phyloP scores from a whole-genome alignment of 78 protist genomes.

The Dictyostelium firmibasis region DNA sequence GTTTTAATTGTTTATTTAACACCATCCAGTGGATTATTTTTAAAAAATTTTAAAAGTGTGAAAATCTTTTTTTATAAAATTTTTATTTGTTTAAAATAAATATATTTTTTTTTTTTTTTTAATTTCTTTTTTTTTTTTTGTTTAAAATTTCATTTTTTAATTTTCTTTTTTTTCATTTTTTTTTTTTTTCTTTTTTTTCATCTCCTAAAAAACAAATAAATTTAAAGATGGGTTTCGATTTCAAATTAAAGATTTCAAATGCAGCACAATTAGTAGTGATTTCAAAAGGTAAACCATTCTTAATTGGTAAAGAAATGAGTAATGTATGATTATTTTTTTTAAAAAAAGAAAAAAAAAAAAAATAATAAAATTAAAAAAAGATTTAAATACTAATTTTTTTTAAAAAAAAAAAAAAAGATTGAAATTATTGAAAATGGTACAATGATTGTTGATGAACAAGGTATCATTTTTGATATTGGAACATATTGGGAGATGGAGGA shows the following conservation, averaged over 20 bases:
- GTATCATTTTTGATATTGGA: conserved; percentile 74
- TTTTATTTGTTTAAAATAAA: no score
- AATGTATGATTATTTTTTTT: conserved; percentile 17
- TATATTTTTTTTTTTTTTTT: background rate
- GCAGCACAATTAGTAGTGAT: conserved; percentile 72
- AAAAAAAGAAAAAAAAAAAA: background rate
- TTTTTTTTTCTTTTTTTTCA: background rate
- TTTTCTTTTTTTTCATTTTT: background rate
- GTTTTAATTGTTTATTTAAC: no score
- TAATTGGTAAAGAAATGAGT: conserved; percentile 69
- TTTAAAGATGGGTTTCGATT: background rate
- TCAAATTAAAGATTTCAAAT: conserved; percentile 56
- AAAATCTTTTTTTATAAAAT: no score
- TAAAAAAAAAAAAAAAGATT: conserved; percentile 44
- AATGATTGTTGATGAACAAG: conserved; percentile 60
- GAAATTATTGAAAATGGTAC: conserved; percentile 80
- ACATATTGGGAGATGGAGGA: background rate
- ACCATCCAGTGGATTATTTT: no score
- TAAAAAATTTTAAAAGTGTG: no score
- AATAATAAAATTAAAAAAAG: no score
- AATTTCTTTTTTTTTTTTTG: background rate
- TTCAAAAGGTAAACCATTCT: conserved; percentile 58
- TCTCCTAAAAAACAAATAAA: background rate
- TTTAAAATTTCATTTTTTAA: background rate
- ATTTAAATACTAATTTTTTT: background rate